These are phyloP conservation scores for Phallus indusiatus DNA, from an alignment of 768 basidiomycete genomes.

Conservation along the genomic window DNA sequence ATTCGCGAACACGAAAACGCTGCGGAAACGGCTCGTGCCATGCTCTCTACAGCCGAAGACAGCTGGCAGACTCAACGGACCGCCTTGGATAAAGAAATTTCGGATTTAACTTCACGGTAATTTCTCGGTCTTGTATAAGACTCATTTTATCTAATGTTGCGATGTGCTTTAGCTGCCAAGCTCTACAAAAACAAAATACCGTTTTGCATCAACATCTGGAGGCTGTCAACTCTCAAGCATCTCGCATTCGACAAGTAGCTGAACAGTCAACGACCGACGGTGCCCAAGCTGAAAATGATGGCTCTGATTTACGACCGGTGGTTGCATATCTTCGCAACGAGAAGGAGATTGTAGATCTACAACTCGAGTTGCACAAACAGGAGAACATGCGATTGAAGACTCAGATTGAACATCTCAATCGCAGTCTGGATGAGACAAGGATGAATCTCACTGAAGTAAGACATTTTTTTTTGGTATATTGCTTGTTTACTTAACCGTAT, in stretches of 20 bases:
- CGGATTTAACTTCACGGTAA: conserved; percentile 64
- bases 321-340: conserved; percentile 79
- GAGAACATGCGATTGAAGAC: conserved; percentile 66
- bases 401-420: conserved; percentile 66
- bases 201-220: conserved; percentile 79
- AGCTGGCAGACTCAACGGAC: conserved; percentile 80
- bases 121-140: neutral
- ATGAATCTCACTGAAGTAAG: conserved; percentile 61
- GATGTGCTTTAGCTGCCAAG: conserved; percentile 44
- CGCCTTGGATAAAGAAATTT: conserved; percentile 66
- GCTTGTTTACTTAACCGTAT: neutral
- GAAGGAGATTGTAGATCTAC: conserved; percentile 86
- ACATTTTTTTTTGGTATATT: neutral
- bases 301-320: conserved; percentile 67
- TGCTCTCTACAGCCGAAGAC: conserved; percentile 56
- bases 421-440: conserved; percentile 61
- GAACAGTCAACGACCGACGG: conserved; percentile 36
- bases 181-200: conserved; percentile 65
- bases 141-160: neutral
- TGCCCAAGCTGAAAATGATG: conserved; percentile 52
- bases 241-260: conserved; percentile 67
- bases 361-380: conserved; percentile 70
- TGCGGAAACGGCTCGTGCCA: conserved; percentile 67
- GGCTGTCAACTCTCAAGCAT: conserved; percentile 71
- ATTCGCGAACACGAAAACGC: conserved; percentile 51